Base-by-base conservation (phyloP, 2,329 filamentous ascomycete species). In the Pseudocercospora eumusae region DNA sequence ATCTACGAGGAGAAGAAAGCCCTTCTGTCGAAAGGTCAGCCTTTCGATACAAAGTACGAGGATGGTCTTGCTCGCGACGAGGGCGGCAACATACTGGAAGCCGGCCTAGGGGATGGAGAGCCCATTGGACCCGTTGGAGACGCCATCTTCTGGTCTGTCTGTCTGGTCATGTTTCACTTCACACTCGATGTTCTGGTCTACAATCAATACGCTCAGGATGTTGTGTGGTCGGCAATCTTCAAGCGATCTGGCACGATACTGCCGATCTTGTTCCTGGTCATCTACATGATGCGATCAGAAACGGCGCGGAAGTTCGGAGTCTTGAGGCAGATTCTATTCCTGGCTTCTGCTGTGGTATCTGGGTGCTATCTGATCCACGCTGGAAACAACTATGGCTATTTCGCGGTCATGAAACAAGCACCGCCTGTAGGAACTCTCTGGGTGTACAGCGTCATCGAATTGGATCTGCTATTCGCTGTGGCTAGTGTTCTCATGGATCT, bases 381-480 rank as follows among this genome's bases (percentile, higher is more conserved):
- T 57, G 92, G 90, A 25, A 98, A 97, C 71, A 83, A 81, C 28
- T 85, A 87, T 67, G 86, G 88, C 4, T 98, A 97, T 71, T 86
- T 96, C 69, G 89, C 90, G 6, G 87, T 96, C 20, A 93, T 98
- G 91, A 96, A 96, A 79, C 87, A 86, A 66, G 90, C 92, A 0
- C 95, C 95, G n/a, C 88, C 92, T 4, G 75, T 97, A 13, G 95
- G 92, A 0, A 93, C 91, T 44, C 76, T 98, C 18, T 98, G 93
- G 93, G 84, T 98, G 4, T 98, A 93, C 92, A 87, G 89, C 31
- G 88, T 98, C 21, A 83, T 98, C 52, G 95, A 99, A 79, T 83
- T 97, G 77, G 84, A 91, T 59, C 79, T 96, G 44, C 71, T 81
- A 0, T 87, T 84, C 71, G 90, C 90, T 0, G 78, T 88, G 23